These are phyloP conservation scores for Lichtheimia corymbifera DNA, from an alignment of 371 early-diverging fungal species.

Conservation along the genomic window DNA sequence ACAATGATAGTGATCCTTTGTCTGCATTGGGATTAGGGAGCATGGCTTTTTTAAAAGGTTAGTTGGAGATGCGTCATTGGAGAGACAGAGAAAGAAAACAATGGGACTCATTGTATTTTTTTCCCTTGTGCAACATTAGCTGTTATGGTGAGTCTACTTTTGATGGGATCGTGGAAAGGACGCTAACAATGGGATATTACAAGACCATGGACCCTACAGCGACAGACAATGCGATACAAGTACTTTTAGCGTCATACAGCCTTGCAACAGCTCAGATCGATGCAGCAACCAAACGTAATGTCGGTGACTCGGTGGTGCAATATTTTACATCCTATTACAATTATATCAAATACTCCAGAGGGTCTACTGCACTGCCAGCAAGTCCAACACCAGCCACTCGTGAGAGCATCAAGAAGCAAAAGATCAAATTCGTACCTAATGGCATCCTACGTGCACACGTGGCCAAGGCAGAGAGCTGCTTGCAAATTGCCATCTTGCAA, in stretches of 20 bases:
- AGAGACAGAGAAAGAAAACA: background rate
- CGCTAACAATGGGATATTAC: background rate
- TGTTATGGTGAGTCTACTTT: slow-evolving; percentile 28
- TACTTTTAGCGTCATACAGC: slow-evolving; percentile 50
- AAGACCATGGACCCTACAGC: slow-evolving; percentile 39
- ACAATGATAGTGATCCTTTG: slow-evolving; percentile 38
- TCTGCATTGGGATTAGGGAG: slow-evolving; percentile 50
- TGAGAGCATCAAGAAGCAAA: slow-evolving; percentile 31
- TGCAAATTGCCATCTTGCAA: slow-evolving; percentile 62
- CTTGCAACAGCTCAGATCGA: slow-evolving; percentile 63
- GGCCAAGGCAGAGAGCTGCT: slow-evolving; percentile 60
- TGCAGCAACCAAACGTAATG: slow-evolving; percentile 57
- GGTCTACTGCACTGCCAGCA: slow-evolving; percentile 31
- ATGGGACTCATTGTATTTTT: background rate
- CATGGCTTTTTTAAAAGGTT: slow-evolving; percentile 56
- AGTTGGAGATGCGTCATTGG: background rate
- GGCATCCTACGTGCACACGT: slow-evolving; percentile 65
- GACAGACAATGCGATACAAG: slow-evolving; percentile 57
- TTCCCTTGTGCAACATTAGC: slow-evolving; percentile 10
- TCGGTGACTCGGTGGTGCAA: slow-evolving; percentile 43
- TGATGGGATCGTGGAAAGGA: background rate
- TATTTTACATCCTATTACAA: slow-evolving; percentile 45
- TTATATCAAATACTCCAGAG: slow-evolving; percentile 47
- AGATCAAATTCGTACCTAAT: slow-evolving; percentile 50
- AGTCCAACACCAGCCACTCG: slow-evolving; percentile 43